Percentiles rank a stretch among this genome's conserved stretches.
These are phyloP conservation scores for Naganishia friedmannii DNA, from an alignment of 768 basidiomycete species.

Conservation along the genomic window DNA sequence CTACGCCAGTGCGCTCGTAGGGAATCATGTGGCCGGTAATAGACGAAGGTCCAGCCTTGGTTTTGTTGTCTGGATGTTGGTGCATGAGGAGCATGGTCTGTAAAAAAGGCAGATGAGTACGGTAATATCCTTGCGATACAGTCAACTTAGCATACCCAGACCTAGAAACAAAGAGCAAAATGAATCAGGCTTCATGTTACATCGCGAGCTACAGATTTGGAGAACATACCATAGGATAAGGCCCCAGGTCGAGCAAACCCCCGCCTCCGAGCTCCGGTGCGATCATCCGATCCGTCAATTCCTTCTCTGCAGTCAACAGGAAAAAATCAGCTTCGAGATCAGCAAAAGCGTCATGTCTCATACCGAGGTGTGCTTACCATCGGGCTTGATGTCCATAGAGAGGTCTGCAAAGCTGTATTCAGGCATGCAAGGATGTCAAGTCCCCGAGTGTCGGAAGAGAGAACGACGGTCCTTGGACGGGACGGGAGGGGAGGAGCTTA, in stretches of 20 bases:
- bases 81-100: slow-evolving; percentile 75
- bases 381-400: slow-evolving; percentile 65
- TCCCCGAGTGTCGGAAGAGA: too few relatives aligned
- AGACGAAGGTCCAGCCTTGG: slow-evolving; percentile 57
- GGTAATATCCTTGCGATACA: slow-evolving; percentile 35
- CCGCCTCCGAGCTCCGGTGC: slow-evolving; percentile 78
- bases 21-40: slow-evolving; percentile 72
- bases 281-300: slow-evolving; percentile 70
- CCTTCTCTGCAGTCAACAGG: slow-evolving; percentile 55
- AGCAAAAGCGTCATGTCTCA: background rate
- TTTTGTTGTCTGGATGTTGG: slow-evolving; percentile 70
- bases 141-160: slow-evolving; percentile 15
- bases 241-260: slow-evolving; percentile 76
- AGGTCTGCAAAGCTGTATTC: slow-evolving; percentile 63
- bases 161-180: background rate
- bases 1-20: slow-evolving; percentile 73
- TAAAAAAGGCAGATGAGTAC: slow-evolving; percentile 15
- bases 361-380: slow-evolving; percentile 57
- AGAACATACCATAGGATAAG: slow-evolving; percentile 65
- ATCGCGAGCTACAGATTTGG: background rate
- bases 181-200: background rate
- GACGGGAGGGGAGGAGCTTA: too few relatives aligned
- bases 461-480: background rate
- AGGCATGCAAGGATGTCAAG: too few relatives aligned
- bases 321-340: background rate